Percentiles rank a stretch among this genome's conserved stretches.
Conservation (phyloP, 2,329 filamentous ascomycete species). For the Rhynchosporium graminicola region DNA sequence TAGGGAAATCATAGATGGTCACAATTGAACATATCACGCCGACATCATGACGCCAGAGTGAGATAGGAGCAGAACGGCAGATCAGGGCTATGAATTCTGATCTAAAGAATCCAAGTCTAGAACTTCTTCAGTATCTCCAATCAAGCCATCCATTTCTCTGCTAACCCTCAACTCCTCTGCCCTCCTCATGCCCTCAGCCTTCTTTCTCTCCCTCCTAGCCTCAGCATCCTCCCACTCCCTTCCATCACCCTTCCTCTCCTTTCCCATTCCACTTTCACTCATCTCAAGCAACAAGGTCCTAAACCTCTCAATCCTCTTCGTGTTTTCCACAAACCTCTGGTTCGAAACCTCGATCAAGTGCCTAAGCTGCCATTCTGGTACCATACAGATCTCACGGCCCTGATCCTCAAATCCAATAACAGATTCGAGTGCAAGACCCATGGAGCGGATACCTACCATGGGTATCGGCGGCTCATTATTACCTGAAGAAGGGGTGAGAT, state of each 20-base stretch:
- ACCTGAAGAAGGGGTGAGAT: slow-evolving; percentile 45
- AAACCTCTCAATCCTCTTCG: slow-evolving; percentile 67
- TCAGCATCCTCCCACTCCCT: slow-evolving; percentile 57
- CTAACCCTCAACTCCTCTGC: slow-evolving; percentile 38
- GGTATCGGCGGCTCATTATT: slow-evolving; percentile 50
- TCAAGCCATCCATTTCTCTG: background rate
- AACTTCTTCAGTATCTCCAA: slow-evolving; percentile 7
- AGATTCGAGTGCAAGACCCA: slow-evolving; percentile 79
- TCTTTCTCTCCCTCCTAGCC: slow-evolving; percentile 55
- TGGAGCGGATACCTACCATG: slow-evolving; percentile 83
- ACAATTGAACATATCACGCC: background rate
- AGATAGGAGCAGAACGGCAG: background rate
- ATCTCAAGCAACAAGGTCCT: slow-evolving; percentile 43
- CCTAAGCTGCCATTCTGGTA: slow-evolving; percentile 66
- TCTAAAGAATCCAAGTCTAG: slow-evolving; percentile 14
- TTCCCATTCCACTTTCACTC: slow-evolving; percentile 16
- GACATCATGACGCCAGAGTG: background rate
- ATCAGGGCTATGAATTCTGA: slow-evolving; percentile 13
- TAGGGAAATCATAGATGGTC: slow-evolving; percentile 21
- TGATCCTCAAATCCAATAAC: slow-evolving; percentile 63
- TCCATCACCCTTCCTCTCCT: slow-evolving; percentile 41
- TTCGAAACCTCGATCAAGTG: slow-evolving; percentile 71
- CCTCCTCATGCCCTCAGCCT: slow-evolving; percentile 57
- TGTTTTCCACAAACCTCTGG: slow-evolving; percentile 71
- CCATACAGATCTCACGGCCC: slow-evolving; percentile 52